Evolutionary conservation across 2,329 filamentous ascomycete species (phyloP), one percentile per base, ranked within the genome.

Genomic region (Scedosporium dehoogii): DNA sequence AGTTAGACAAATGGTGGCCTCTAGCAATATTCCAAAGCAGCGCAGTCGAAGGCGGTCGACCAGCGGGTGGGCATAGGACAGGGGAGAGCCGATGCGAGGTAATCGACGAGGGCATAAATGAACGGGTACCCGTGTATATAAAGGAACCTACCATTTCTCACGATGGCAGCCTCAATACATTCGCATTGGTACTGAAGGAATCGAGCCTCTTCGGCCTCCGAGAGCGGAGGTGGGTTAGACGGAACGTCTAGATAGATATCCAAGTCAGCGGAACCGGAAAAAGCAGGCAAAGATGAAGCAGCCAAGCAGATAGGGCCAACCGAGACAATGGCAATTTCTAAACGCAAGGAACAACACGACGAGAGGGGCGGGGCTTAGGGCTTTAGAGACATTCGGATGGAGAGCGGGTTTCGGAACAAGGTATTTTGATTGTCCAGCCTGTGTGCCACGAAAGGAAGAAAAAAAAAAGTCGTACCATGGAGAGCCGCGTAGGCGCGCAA

Each of bases 121-220:
- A 48, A 48, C 4, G 12, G 33, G 23, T 27, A 23, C 12, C 12
- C 12, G 21, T 44, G 59, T 48, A 60, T 48, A 25, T 38, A 25
- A 55, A 27, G 48, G 46, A 59, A 68, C 75, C 57, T 74, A 81
- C 78, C 78, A 71, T 77, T 72, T 18, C 79, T 76, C 64, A 81
- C 69, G 67, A 81, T 80, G 62, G 77, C 78, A 60, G 74, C 75
- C 68, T 85, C 81, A 62, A 85, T 78, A 69, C 80, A 83, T 71
- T 85, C 82, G 71, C 82, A 84, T 66, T 79, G 79, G 67, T 85
- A 82, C 69, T 85, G 82, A 61, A 85, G 72, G 44, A 77, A 75
- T 62, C 82, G 76, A 27, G 82, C 82, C 70, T 85, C 83, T 70
- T 85, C 82, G 25, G 78, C 75, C 65, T 83, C 80, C 61, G 81